phyloP scores from a whole-genome alignment of 2,329 filamentous ascomycete genomes.

The Sporothrix protearum region DNA sequence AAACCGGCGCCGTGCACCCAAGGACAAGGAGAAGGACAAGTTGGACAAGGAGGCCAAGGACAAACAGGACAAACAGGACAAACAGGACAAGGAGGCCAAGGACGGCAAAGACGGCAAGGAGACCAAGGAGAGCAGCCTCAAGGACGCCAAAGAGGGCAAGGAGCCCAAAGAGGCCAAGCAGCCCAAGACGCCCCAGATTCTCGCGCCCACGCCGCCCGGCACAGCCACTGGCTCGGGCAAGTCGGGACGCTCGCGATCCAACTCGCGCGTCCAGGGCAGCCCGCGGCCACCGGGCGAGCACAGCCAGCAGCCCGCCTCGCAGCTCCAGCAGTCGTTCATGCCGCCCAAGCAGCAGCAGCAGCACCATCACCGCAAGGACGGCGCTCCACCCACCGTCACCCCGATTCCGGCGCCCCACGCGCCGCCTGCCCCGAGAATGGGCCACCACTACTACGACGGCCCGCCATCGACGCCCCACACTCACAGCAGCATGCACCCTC shows the following conservation, averaged over 20 bases:
- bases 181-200: constrained; percentile 38
- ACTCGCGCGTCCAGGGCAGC: constrained; percentile 44
- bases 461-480: constrained; percentile 27
- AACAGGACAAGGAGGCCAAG: constrained; percentile 31
- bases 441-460: constrained; percentile 20
- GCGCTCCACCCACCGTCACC: neutral
- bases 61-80: constrained; percentile 29
- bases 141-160: constrained; percentile 37
- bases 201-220: constrained; percentile 45
- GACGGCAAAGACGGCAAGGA: constrained; percentile 34
- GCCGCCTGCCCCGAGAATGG: constrained; percentile 31
- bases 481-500: constrained; percentile 25
- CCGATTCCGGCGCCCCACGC: constrained; percentile 28
- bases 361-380: constrained; percentile 18
- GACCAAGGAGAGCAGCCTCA: constrained; percentile 36
- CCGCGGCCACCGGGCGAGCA: constrained; percentile 21
- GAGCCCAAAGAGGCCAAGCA: constrained; percentile 35
- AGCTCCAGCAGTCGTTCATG: constrained; percentile 9
- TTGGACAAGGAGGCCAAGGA: constrained; percentile 36
- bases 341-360: constrained; percentile 14
- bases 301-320: neutral
- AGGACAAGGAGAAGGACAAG: constrained; percentile 40
- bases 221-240: constrained; percentile 33
- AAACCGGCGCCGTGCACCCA: constrained; percentile 41
- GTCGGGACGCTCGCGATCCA: constrained; percentile 51